Evolutionary conservation across 805 yeast genomes (phyloP).

Genomic region (Kluyveromyces starmeri): DNA sequence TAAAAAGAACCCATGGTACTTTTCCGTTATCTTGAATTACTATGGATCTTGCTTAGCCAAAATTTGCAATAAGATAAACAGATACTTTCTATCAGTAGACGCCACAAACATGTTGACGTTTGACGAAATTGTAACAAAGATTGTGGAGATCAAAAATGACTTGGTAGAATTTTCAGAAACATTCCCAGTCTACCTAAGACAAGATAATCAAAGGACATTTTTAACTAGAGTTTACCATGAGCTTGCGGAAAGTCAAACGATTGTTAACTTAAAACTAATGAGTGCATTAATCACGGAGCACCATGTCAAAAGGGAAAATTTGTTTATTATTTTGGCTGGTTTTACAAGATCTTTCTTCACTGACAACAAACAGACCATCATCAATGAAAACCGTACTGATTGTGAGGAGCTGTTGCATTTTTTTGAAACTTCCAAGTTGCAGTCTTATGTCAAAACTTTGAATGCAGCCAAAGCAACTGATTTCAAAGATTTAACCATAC

Average conservation of each 20-base stretch:
- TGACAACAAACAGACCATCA: constrained; percentile 15
- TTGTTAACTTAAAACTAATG: constrained; percentile 1
- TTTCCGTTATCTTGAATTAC: constrained; percentile 8
- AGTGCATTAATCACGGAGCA: constrained; percentile 1
- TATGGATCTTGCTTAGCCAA: constrained; percentile 12
- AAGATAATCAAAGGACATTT: constrained; percentile 1
- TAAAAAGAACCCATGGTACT: background rate
- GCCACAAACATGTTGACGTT: constrained; percentile 14
- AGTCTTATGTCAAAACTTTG: background rate
- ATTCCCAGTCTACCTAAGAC: background rate
- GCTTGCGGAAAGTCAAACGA: constrained; percentile 2
- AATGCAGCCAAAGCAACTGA: constrained; percentile 1
- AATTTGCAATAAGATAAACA: constrained; percentile 13
- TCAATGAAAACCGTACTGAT: constrained; percentile 6
- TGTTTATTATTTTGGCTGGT: constrained; percentile 13
- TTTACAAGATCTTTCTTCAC: constrained; percentile 17
- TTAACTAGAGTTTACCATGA: constrained; percentile 2
- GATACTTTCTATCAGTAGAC: constrained; percentile 16
- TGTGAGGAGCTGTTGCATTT: background rate
- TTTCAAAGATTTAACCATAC: background rate
- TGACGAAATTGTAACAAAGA: constrained; percentile 16
- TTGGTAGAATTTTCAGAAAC: constrained; percentile 6
- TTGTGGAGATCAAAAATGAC: constrained; percentile 12
- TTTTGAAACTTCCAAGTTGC: background rate
- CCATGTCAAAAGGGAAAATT: constrained; percentile 1